phyloP scores from a whole-genome alignment of 1,284 basidiomycete species.

The Lignosus rhinocerotis region DNA sequence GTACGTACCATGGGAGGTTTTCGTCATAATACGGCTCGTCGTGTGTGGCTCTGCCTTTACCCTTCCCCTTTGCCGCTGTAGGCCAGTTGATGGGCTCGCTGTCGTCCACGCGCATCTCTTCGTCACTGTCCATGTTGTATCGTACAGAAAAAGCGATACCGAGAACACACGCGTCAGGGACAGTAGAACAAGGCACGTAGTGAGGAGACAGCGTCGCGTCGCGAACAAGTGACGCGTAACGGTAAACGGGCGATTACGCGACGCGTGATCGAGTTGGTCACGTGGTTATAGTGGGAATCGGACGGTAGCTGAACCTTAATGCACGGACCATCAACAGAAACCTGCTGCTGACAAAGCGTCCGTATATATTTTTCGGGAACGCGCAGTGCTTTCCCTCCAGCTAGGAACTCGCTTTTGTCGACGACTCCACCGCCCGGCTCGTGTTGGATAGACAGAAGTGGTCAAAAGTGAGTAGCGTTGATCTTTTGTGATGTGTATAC shows the following conservation, averaged over 20 bases:
- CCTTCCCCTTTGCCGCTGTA: constrained; percentile 43
- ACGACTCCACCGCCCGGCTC: constrained; percentile 84
- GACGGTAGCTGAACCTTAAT: constrained; percentile 20
- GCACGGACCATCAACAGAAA: constrained; percentile 48
- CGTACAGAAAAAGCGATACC: neutral
- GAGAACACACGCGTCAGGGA: neutral
- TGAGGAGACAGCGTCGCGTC: constrained; percentile 3
- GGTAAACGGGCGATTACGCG: constrained; percentile 19
- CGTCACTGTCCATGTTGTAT: constrained; percentile 54
- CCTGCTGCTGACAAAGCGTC: constrained; percentile 25
- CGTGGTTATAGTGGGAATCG: constrained; percentile 15
- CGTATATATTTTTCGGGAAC: constrained; percentile 21
- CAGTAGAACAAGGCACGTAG: too few species aligned
- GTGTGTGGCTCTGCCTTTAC: constrained; percentile 64
- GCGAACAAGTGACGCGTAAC: constrained; percentile 22
- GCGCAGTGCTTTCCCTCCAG: constrained; percentile 13
- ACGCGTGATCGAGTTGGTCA: constrained; percentile 22
- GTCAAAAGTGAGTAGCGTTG: constrained; percentile 39
- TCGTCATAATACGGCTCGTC: constrained; percentile 52
- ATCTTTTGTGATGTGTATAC: neutral
- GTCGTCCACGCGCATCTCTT: constrained; percentile 55
- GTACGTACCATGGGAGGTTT: constrained; percentile 69
- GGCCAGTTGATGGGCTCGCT: constrained; percentile 39
- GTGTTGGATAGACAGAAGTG: constrained; percentile 81
- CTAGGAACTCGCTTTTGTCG: constrained; percentile 68